Percentiles rank a stretch among this genome's conserved stretches.
Evolutionary conservation across 2,329 filamentous ascomycete genomes (phyloP).

Genomic region (Hypoxylon sp.): DNA sequence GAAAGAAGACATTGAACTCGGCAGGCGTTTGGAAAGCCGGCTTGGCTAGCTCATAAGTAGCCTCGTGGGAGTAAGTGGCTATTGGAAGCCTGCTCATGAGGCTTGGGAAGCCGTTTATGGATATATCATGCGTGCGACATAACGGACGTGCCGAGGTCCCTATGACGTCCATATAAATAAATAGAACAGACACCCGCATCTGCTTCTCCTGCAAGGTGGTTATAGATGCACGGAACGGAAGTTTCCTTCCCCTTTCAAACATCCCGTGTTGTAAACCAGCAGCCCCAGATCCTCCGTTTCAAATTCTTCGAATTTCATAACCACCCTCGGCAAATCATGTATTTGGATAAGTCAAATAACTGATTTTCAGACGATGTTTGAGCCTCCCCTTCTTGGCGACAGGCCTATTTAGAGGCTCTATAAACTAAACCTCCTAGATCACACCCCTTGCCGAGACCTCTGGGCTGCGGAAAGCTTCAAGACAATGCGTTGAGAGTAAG

Average conservation of each 20-base stretch:
- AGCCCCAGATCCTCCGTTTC: constrained; percentile 1
- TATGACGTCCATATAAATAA: neutral
- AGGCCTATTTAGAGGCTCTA: neutral
- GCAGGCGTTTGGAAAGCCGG: neutral
- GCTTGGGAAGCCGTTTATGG: neutral
- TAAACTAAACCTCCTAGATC: neutral
- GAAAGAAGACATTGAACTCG: neutral
- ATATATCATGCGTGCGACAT: neutral
- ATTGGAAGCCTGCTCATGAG: neutral
- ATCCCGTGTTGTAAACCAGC: neutral
- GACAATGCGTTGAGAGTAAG: neutral
- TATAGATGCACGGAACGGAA: neutral
- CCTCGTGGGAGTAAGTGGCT: neutral
- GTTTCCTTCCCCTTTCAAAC: neutral
- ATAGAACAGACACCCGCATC: neutral
- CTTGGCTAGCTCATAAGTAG: neutral
- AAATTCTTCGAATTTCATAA: constrained; percentile 1
- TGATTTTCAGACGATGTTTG: neutral
- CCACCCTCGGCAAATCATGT: neutral
- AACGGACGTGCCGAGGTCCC: neutral
- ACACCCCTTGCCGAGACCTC: neutral
- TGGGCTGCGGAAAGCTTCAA: neutral
- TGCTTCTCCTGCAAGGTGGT: neutral
- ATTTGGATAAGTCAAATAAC: neutral
- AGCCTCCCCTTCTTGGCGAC: neutral